phyloP scores from a whole-genome alignment of 805 yeast genomes.

The Metschnikowia henanensis region DNA sequence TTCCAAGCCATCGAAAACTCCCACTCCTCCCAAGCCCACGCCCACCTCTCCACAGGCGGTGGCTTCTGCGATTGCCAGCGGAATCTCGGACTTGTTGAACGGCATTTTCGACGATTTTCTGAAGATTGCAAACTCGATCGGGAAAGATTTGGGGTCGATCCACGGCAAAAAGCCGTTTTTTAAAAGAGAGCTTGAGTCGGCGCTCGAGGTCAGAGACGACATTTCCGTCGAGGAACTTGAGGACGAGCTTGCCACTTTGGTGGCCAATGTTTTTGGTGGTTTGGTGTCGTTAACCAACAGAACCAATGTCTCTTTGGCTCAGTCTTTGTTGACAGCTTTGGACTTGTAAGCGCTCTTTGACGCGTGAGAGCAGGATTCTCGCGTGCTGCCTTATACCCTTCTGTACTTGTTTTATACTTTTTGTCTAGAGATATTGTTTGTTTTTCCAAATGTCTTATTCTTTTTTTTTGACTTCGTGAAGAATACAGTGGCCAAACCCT shows the following conservation, averaged over 20 bases:
- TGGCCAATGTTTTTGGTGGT: slow-evolving; percentile 7
- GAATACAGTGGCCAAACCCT: no score
- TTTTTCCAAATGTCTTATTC: no score
- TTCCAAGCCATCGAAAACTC: neutral
- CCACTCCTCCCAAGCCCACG: neutral
- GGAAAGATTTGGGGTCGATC: neutral
- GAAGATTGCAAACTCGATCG: neutral
- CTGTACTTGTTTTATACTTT: no score
- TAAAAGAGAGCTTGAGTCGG: slow-evolving; percentile 9
- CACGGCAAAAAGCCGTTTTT: neutral
- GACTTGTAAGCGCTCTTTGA: neutral
- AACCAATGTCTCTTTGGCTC: slow-evolving; percentile 11
- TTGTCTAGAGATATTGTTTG: no score
- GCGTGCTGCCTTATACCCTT: no score
- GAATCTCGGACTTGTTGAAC: slow-evolving; percentile 1
- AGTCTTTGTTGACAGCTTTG: slow-evolving; percentile 7
- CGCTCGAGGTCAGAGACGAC: neutral
- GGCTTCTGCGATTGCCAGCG: slow-evolving; percentile 2
- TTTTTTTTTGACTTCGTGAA: no score
- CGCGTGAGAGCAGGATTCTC: no score
- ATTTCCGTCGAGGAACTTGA: neutral
- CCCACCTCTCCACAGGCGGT: neutral
- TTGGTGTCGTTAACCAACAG: slow-evolving; percentile 8
- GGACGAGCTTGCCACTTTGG: slow-evolving; percentile 6
- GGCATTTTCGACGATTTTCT: slow-evolving; percentile 4